phyloP scores from a whole-genome alignment of 768 basidiomycete genomes.

The Tulasnella sp. region DNA sequence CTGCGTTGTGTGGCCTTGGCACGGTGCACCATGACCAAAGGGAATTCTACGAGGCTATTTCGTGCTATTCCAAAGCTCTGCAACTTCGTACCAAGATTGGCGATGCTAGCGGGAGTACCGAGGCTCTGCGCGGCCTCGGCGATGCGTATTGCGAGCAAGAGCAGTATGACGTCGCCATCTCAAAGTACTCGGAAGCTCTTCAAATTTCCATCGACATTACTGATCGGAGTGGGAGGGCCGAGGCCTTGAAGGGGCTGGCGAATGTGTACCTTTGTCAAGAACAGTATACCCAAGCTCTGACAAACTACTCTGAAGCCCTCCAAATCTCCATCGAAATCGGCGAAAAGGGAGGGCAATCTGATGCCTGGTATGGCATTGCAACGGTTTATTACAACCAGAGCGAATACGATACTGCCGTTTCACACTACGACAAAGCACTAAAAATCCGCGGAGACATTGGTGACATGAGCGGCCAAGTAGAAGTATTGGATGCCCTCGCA shows the following conservation, averaged over 20 bases:
- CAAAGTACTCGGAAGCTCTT: not conserved
- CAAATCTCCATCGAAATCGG: not conserved
- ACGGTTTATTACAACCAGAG: not conserved
- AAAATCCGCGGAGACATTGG: not conserved
- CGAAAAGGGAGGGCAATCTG: not conserved
- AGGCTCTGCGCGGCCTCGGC: not conserved
- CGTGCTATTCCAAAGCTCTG: not conserved
- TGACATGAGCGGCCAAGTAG: not conserved
- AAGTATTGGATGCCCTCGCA: not conserved
- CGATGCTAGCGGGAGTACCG: not conserved
- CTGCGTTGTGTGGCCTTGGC: not conserved
- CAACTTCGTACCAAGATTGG: not conserved
- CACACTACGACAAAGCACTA: not conserved
- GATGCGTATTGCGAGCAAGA: not conserved
- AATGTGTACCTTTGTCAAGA: not conserved
- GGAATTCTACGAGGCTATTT: not conserved
- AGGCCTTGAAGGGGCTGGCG: not conserved
- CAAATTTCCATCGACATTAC: not conserved
- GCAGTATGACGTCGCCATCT: not conserved
- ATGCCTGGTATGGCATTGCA: not conserved
- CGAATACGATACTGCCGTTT: not conserved
- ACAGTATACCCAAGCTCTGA: not conserved
- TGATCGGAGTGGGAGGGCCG: not conserved
- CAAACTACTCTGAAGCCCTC: not conserved
- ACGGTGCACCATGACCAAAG: not conserved